Conservation (phyloP, 2,329 filamentous ascomycete species). For the Ophiosphaerella narmari region DNA sequence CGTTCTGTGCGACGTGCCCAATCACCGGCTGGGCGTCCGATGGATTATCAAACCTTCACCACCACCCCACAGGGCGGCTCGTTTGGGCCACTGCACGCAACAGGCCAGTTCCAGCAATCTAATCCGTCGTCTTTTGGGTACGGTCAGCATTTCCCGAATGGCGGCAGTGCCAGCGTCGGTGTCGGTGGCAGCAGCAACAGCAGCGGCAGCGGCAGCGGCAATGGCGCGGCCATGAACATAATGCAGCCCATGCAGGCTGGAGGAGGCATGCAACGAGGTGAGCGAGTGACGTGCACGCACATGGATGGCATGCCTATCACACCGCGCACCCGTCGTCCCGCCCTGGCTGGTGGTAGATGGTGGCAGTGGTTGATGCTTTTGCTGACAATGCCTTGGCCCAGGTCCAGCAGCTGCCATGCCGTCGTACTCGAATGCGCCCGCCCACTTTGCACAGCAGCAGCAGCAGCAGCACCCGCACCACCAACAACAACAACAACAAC, state of each 20-base stretch:
- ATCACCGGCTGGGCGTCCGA: constrained; percentile 36
- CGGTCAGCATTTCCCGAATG: constrained; percentile 25
- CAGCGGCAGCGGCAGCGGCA: constrained; percentile 13
- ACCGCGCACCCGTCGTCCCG: constrained; percentile 9
- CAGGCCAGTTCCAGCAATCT: constrained; percentile 42
- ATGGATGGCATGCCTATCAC: background rate
- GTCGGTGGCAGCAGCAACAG: constrained; percentile 10
- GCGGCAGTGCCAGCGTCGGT: constrained; percentile 11
- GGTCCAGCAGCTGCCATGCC: constrained; percentile 28
- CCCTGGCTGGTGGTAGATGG: background rate
- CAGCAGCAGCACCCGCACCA: too few relatives aligned
- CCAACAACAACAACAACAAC: too few relatives aligned
- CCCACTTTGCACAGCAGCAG: constrained; percentile 34
- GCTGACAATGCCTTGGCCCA: constrained; percentile 2
- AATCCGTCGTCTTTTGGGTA: constrained; percentile 35
- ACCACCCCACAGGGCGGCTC: constrained; percentile 39
- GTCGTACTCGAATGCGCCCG: constrained; percentile 44
- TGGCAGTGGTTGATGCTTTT: background rate
- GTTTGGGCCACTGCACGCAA: constrained; percentile 39
- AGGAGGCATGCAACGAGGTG: constrained; percentile 44
- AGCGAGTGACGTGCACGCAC: constrained; percentile 30
- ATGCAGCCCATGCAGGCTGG: constrained; percentile 38
- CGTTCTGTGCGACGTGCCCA: constrained; percentile 45
- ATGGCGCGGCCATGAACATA: constrained; percentile 4
- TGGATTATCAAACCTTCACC: constrained; percentile 47